Evolutionary conservation across 352 stramenopile genomes (phyloP), one percentile per base, ranked within the genome.

Genomic region (Globisporangium cylindrosporum): DNA sequence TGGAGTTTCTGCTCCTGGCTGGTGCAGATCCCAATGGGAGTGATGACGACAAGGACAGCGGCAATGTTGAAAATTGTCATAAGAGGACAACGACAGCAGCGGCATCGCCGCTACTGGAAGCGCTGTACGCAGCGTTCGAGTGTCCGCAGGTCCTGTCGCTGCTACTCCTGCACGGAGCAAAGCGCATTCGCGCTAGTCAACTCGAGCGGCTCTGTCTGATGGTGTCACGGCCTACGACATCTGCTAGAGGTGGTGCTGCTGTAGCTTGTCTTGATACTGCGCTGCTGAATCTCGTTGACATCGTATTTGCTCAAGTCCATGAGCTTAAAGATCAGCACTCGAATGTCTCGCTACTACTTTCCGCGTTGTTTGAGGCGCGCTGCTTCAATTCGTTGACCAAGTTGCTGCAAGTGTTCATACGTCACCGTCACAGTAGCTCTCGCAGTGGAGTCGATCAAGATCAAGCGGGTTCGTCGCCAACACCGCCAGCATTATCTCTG

Each of bases 1-100:
- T 81, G 18, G 54, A 74, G 24, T 24, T 79, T 12, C 41, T 82
- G 48, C 71, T 84, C 4, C 34, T 41, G 32, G 72, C 59, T 34
- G 77, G 77, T 5, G 75, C 68, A 3, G 22, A 57, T 59, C 62
- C 64, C 14, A 73, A 82, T 34, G 57, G 69, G 69, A 43, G 15
- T 34, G 51, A 41, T 43, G 54, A 32, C 27, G 54, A 53, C 22
- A 18, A 32, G 15, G 29, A 15, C 8, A 18, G 12, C 10, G 6
- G 14, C 7, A 24, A 0, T 20, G 38, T 4, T 49, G 18, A 20
- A 22, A 49, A 49, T 4, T 18, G 4, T 10, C 43, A 9, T 1
- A 20, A 22, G 0, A 7, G 9, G 5, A 1, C 7, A 20, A 46
- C 27, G 14, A n/a, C 1, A 55, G 48, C 12, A 32, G 6, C 22